Evolutionary conservation across 768 basidiomycete species (phyloP).

Genomic region (Tephrocybe sp.): DNA sequence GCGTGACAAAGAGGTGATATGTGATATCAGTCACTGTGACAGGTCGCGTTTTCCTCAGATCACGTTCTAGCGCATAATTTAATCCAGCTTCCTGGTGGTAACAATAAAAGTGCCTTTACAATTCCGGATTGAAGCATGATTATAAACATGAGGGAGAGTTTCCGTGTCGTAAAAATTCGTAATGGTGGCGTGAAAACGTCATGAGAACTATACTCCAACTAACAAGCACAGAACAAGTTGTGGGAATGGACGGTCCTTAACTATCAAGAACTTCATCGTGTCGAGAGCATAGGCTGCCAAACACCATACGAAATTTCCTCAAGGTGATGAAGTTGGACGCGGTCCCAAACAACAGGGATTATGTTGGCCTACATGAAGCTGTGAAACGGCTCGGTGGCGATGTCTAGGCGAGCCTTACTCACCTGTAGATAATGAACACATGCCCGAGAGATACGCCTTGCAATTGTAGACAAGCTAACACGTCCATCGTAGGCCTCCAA

Average conservation of each 20-base stretch:
- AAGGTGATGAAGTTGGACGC: slow-evolving; percentile 67
- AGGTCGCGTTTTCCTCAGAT: slow-evolving; percentile 8
- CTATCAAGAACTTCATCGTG: slow-evolving; percentile 9
- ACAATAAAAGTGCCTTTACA: too few species aligned
- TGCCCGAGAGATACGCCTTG: slow-evolving; percentile 67
- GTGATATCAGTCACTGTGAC: slow-evolving; percentile 15
- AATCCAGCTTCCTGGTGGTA: too few species aligned
- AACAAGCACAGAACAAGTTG: neutral
- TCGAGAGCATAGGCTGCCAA: slow-evolving; percentile 70
- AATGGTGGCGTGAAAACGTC: neutral
- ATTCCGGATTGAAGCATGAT: too few species aligned
- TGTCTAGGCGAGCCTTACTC: neutral
- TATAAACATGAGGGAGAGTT: neutral
- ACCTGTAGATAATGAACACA: slow-evolving; percentile 78
- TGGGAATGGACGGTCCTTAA: too few species aligned
- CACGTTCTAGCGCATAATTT: too few species aligned
- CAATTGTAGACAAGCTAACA: slow-evolving; percentile 64
- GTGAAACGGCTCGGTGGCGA: neutral
- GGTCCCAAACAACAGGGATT: slow-evolving; percentile 69
- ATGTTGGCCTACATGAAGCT: slow-evolving; percentile 53
- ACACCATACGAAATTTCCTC: slow-evolving; percentile 68
- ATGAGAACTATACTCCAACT: neutral
- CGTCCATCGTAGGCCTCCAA: slow-evolving; percentile 66
- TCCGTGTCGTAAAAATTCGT: neutral
- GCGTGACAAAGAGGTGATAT: slow-evolving; percentile 5